Conservation (phyloP, 345 rosid species). For the Arabis hirsuta region DNA sequence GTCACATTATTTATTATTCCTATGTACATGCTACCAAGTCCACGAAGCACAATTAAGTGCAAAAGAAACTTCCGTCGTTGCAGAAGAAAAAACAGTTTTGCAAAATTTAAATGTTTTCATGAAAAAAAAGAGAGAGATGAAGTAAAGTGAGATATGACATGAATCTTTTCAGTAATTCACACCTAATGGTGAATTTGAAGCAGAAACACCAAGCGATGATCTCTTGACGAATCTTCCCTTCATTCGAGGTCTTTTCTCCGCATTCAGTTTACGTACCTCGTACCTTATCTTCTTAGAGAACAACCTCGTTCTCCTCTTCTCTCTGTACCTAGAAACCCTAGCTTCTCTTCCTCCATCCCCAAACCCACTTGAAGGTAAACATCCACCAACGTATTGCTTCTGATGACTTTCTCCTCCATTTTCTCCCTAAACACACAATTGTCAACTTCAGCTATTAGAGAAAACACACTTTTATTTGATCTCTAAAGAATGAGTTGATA, state of each 20-base stretch:
- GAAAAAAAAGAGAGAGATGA: neutral
- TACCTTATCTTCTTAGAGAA: slow-evolving; percentile 96
- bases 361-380: slow-evolving; percentile 29
- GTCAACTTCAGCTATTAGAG: neutral
- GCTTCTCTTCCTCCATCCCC: slow-evolving; percentile 82
- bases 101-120: neutral
- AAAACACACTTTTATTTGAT: neutral
- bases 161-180: slow-evolving; percentile 31
- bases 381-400: slow-evolving; percentile 28
- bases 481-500: slow-evolving; percentile 1
- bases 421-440: slow-evolving; percentile 17
- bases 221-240: slow-evolving; percentile 97
- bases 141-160: slow-evolving; percentile 28
- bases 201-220: slow-evolving; percentile 45
- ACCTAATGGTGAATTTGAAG: slow-evolving; percentile 32
- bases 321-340: slow-evolving; percentile 81
- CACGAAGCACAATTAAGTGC: slow-evolving; percentile 34
- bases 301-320: slow-evolving; percentile 83
- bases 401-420: slow-evolving; percentile 15
- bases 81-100: slow-evolving; percentile 32
- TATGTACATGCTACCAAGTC: slow-evolving; percentile 27
- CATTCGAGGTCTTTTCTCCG: slow-evolving; percentile 97
- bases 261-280: slow-evolving; percentile 89
- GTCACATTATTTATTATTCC: slow-evolving; percentile 33
- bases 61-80: slow-evolving; percentile 18